A percentile compares a stretch with the other conserved stretches of the same genome.
Conservation (phyloP, 768 basidiomycete genomes). For the Cubamyces lactineus region DNA sequence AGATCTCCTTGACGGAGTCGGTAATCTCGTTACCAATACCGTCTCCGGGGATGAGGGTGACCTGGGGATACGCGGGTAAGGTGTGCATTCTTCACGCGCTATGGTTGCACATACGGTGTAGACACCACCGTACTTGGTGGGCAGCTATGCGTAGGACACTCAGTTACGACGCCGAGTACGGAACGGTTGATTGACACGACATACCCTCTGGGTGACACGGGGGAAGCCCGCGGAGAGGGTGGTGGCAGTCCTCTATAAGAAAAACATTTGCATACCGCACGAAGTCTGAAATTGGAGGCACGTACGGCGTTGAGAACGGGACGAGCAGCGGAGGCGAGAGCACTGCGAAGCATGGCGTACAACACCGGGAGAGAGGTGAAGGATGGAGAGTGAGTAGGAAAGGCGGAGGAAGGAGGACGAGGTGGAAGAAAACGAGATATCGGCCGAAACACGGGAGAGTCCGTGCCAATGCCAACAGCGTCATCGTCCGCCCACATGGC, state of each 20-base stretch:
- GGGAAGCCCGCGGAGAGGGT: slow-evolving; percentile 82
- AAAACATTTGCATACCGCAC: slow-evolving; percentile 24
- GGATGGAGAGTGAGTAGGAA: slow-evolving; percentile 3
- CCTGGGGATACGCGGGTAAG: slow-evolving; percentile 46
- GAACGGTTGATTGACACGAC: slow-evolving; percentile 30
- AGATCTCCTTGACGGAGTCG: slow-evolving; percentile 98
- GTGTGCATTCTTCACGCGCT: slow-evolving; percentile 12
- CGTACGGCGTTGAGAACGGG: slow-evolving; percentile 59
- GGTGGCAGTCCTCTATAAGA: slow-evolving; percentile 64
- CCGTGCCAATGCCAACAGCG: slow-evolving; percentile 20
- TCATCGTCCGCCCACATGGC: slow-evolving; percentile 25
- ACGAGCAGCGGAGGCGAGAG: slow-evolving; percentile 58
- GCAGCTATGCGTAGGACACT: slow-evolving; percentile 49
- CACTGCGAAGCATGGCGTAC: slow-evolving; percentile 66
- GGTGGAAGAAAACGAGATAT: slow-evolving; percentile 28
- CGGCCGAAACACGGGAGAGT: slow-evolving; percentile 28
- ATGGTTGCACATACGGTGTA: slow-evolving; percentile 66
- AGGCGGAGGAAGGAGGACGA: slow-evolving; percentile 23
- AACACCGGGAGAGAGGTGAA: slow-evolving; percentile 3
- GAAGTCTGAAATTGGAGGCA: slow-evolving; percentile 12
- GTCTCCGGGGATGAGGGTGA: slow-evolving; percentile 97
- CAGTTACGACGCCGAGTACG: not conserved
- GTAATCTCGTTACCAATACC: slow-evolving; percentile 98
- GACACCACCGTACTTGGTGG: slow-evolving; percentile 91
- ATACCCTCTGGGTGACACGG: slow-evolving; percentile 69